phyloP scores from a whole-genome alignment of 257 asterid genomes.

The Solanum tarapatanum region DNA sequence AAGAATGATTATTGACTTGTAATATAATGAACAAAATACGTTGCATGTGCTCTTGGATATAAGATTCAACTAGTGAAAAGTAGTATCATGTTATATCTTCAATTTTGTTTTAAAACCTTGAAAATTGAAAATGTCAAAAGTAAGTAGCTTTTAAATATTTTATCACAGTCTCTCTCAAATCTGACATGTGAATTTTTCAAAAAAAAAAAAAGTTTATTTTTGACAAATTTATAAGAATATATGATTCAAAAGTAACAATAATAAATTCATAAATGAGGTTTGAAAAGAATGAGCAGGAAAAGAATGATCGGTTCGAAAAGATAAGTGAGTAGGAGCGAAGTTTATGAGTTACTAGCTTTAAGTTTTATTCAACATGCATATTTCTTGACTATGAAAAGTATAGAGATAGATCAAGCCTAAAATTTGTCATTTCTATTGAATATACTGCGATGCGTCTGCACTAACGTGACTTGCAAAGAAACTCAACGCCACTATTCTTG shows the following conservation, averaged over 20 bases:
- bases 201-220: not conserved
- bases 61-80: not conserved
- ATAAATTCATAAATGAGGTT: not conserved
- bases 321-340: not conserved
- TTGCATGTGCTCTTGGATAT: not conserved
- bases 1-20: not conserved
- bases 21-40: not conserved
- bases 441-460: not conserved
- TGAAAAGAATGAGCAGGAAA: no score
- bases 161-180: not conserved
- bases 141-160: not conserved
- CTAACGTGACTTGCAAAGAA: not conserved
- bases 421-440: no score
- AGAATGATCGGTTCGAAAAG: no score
- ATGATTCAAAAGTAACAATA: not conserved
- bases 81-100: not conserved
- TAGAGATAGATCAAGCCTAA: not conserved
- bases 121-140: not conserved
- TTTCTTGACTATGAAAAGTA: not conserved
- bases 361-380: not conserved
- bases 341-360: not conserved
- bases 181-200: not conserved
- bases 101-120: not conserved
- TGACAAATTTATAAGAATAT: not conserved
- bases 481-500: not conserved